Conservation (phyloP, 352 stramenopile genomes). For the Heterotrichella gracilis region DNA sequence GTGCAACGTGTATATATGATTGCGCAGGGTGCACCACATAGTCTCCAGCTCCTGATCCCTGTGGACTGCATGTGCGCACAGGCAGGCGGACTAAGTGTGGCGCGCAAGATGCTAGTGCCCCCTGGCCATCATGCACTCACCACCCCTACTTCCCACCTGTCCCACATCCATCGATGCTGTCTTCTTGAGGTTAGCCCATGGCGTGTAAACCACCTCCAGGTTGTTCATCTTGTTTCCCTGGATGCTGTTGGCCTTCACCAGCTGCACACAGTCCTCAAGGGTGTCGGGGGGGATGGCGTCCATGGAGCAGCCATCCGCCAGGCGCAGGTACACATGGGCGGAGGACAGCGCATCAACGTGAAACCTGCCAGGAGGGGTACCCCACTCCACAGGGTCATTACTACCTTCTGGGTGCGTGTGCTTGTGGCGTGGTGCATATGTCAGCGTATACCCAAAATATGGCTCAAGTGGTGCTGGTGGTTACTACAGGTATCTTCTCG, state of each 20-base stretch:
- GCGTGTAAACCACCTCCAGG: conserved; percentile 55
- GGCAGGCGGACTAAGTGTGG: background rate
- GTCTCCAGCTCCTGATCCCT: background rate
- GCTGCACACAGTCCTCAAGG: conserved; percentile 46
- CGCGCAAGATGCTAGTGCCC: background rate
- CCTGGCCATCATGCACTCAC: conserved; percentile 22
- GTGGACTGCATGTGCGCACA: background rate
- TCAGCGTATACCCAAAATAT: too few relatives aligned
- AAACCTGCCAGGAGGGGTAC: too few relatives aligned
- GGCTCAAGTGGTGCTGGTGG: too few relatives aligned
- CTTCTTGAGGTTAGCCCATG: conserved; percentile 59
- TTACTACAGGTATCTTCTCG: too few relatives aligned
- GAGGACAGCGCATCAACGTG: conserved; percentile 86
- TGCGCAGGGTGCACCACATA: too few relatives aligned
- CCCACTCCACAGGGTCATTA: too few relatives aligned
- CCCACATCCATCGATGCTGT: conserved; percentile 47
- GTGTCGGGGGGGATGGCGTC: conserved; percentile 28
- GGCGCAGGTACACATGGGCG: conserved; percentile 79
- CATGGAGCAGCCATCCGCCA: conserved; percentile 31
- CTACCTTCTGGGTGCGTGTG: too few relatives aligned
- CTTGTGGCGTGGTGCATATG: too few relatives aligned
- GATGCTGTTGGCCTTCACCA: conserved; percentile 69
- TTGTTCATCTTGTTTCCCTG: conserved; percentile 56
- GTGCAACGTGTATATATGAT: too few relatives aligned
- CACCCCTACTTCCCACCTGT: conserved; percentile 44